These are phyloP conservation scores for Sordaria brevicollis DNA, from an alignment of 495 filamentous ascomycete species.

Conservation along the genomic window DNA sequence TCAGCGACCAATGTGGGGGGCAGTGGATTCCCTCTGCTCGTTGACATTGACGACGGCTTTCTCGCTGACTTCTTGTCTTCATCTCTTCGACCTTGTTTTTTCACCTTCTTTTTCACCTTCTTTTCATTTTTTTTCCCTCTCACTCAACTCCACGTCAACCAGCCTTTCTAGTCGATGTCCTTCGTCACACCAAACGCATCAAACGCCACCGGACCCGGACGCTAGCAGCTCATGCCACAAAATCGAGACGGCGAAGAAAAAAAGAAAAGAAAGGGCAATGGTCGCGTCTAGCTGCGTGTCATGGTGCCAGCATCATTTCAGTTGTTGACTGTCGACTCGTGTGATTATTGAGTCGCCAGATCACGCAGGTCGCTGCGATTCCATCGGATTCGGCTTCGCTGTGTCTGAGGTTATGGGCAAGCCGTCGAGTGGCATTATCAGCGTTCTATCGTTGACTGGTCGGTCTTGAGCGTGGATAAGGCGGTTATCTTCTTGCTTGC, in stretches of 20 bases:
- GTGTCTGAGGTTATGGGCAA: background rate
- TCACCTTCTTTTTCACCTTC: background rate
- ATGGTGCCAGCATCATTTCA: background rate
- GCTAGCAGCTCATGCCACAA: background rate
- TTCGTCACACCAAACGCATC: background rate
- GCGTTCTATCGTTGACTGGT: too few species aligned
- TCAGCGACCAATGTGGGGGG: background rate
- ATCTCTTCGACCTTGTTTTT: background rate
- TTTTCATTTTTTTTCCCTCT: background rate
- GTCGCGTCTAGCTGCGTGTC: background rate
- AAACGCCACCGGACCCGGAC: background rate
- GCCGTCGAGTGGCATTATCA: background rate
- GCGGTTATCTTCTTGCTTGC: too few species aligned
- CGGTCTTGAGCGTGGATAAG: too few species aligned
- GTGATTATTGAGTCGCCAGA: too few species aligned
- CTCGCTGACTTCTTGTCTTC: background rate
- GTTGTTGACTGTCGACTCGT: too few species aligned
- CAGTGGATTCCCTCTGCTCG: background rate
- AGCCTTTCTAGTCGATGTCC: background rate
- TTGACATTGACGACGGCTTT: background rate
- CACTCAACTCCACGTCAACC: background rate
- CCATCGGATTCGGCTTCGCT: background rate
- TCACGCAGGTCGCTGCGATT: background rate
- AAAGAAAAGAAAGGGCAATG: background rate
- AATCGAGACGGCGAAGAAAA: background rate